A percentile compares a stretch with the other conserved stretches of the same genome.
phyloP scores from a whole-genome alignment of 2,329 filamentous ascomycete genomes.

The Fusarium sp. region DNA sequence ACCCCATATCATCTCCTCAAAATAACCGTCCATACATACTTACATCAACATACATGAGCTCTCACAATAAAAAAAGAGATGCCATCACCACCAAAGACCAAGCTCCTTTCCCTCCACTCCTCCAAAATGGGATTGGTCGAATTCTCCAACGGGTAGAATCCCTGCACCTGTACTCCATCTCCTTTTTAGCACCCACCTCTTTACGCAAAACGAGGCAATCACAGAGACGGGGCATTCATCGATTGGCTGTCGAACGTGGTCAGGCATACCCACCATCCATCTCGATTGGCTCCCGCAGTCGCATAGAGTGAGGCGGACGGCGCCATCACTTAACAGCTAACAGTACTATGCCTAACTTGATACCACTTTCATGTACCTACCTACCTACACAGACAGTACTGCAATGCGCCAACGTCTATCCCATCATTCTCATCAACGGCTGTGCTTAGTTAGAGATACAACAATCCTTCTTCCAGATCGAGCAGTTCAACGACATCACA shows the following conservation, averaged over 20 bases:
- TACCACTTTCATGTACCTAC: background rate
- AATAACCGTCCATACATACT: background rate
- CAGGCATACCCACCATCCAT: conserved; percentile 39
- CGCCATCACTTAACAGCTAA: conserved; percentile 24
- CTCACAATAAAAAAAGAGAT: conserved; percentile 17
- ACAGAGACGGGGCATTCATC: conserved; percentile 42
- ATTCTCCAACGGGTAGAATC: conserved; percentile 32
- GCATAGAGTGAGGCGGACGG: conserved; percentile 48
- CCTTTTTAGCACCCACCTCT: conserved; percentile 39
- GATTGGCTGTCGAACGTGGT: conserved; percentile 44
- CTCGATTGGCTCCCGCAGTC: conserved; percentile 46
- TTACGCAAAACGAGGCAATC: conserved; percentile 48
- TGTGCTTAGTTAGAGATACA: background rate
- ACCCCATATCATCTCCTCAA: conserved; percentile 5
- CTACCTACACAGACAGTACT: background rate
- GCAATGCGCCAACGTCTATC: background rate
- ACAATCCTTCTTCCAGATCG: conserved; percentile 18
- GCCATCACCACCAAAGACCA: conserved; percentile 28
- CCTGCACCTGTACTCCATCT: conserved; percentile 37
- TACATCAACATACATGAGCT: conserved; percentile 13
- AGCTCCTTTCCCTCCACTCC: background rate
- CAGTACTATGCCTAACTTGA: conserved; percentile 1
- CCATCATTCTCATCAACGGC: background rate
- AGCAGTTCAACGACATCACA: conserved; percentile 21
- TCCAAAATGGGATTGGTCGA: conserved; percentile 16